These are phyloP conservation scores for Cucurbita maxima DNA, from an alignment of 306 rosid genomes.

Conservation along the genomic window DNA sequence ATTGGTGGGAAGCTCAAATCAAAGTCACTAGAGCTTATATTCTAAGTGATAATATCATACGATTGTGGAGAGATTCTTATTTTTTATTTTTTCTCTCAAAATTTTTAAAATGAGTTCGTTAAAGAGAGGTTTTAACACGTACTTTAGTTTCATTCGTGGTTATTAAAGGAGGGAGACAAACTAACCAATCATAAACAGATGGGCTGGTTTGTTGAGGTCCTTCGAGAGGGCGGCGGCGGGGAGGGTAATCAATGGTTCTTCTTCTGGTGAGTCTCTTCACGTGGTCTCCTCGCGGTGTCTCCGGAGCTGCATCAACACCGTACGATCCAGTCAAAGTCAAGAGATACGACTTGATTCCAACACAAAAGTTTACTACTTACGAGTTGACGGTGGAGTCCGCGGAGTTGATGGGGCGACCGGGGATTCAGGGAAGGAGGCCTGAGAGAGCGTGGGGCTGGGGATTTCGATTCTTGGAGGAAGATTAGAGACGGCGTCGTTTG, in stretches of 20 bases:
- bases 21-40: no score
- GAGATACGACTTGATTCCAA: background rate
- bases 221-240: constrained; percentile 5
- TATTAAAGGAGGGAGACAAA: background rate
- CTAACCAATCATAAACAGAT: constrained; percentile 41
- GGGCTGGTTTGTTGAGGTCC: constrained; percentile 29
- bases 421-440: constrained; percentile 6
- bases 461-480: background rate
- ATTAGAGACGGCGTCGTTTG: background rate
- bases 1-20: no score
- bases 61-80: no score
- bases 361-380: constrained; percentile 15
- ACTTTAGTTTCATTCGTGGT: no score
- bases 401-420: constrained; percentile 30
- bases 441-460: constrained; percentile 14
- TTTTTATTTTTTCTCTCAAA: no score
- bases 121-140: no score
- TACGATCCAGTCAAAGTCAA: background rate
- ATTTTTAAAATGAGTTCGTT: no score
- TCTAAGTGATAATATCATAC: no score
- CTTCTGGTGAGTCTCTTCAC: constrained; percentile 46
- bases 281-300: constrained; percentile 27
- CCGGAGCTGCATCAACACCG: constrained; percentile 29
- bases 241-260: constrained; percentile 17
- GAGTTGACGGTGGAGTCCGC: constrained; percentile 33